These are phyloP conservation scores for Graphilbum fragrans DNA, from an alignment of 2,329 filamentous ascomycete genomes.

Conservation along the genomic window DNA sequence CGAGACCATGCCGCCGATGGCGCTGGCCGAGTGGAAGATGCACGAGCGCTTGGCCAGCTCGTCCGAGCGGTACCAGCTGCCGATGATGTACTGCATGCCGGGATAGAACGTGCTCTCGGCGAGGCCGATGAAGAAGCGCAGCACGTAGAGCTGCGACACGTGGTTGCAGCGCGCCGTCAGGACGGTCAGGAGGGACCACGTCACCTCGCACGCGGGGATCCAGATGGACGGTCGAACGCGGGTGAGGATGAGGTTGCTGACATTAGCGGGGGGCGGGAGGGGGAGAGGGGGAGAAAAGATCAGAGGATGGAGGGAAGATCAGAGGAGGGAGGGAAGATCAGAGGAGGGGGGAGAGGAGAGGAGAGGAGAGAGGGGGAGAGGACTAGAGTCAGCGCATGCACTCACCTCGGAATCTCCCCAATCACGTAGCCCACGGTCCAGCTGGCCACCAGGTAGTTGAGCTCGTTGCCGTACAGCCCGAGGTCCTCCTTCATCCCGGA, in stretches of 20 bases:
- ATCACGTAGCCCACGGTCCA: constrained; percentile 27
- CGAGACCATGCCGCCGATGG: constrained; percentile 42
- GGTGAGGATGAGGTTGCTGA: constrained; percentile 22
- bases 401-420: constrained; percentile 22
- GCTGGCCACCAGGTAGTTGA: constrained; percentile 19
- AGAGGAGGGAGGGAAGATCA: no score
- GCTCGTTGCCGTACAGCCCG: constrained; percentile 25
- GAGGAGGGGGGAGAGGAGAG: background rate
- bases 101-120: constrained; percentile 27
- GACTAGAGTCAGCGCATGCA: no score
- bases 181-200: constrained; percentile 23
- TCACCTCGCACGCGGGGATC: constrained; percentile 27
- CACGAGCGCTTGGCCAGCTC: constrained; percentile 38
- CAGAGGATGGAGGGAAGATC: background rate
- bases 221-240: constrained; percentile 28
- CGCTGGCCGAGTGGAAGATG: constrained; percentile 35
- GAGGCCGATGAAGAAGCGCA: constrained; percentile 30
- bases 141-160: constrained; percentile 23
- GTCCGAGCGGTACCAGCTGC: constrained; percentile 29
- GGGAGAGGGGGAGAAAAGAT: background rate
- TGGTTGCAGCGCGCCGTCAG: constrained; percentile 18
- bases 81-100: constrained; percentile 29
- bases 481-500: constrained; percentile 33
- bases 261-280: no score
- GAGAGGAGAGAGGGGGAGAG: background rate